A percentile compares a stretch with the other conserved stretches of the same genome.
phyloP scores from a whole-genome alignment of 495 filamentous ascomycete genomes.

The Ascobolus immersus region DNA sequence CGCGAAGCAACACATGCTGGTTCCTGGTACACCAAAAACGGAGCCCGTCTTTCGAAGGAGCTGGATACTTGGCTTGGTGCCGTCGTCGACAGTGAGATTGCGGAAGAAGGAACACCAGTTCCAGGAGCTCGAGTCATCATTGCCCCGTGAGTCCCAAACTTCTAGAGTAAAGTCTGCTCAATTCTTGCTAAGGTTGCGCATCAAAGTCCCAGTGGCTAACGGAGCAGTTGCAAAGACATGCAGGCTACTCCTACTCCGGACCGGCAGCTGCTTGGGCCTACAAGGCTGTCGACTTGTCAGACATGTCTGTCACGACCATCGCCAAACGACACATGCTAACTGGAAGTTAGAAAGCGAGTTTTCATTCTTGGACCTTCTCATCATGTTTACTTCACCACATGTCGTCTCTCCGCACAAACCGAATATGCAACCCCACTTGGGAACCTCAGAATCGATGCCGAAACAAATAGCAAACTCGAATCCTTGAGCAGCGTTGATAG shows the following conservation, averaged over 20 bases:
- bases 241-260: slow-evolving; percentile 87
- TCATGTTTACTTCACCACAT: slow-evolving; percentile 50
- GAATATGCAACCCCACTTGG: slow-evolving; percentile 73
- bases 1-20: slow-evolving; percentile 43
- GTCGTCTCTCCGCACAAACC: slow-evolving; percentile 48
- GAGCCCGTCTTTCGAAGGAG: slow-evolving; percentile 33
- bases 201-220: background rate
- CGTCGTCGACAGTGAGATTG: slow-evolving; percentile 39
- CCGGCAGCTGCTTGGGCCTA: slow-evolving; percentile 89
- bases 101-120: slow-evolving; percentile 35
- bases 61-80: slow-evolving; percentile 55
- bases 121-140: slow-evolving; percentile 70
- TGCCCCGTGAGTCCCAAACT: slow-evolving; percentile 48
- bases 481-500: too few relatives aligned
- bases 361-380: slow-evolving; percentile 92
- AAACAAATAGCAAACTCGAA: slow-evolving; percentile 36
- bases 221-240: slow-evolving; percentile 36
- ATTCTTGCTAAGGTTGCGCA: slow-evolving; percentile 1
- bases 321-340: background rate
- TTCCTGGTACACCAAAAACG: slow-evolving; percentile 60
- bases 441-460: slow-evolving; percentile 44
- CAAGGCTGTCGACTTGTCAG: slow-evolving; percentile 60
- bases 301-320: slow-evolving; percentile 28
- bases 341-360: slow-evolving; percentile 41
- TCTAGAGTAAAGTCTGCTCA: background rate